Base-by-base conservation (phyloP, 2,329 filamentous ascomycete species). In the Cladophialophora yegresii region DNA sequence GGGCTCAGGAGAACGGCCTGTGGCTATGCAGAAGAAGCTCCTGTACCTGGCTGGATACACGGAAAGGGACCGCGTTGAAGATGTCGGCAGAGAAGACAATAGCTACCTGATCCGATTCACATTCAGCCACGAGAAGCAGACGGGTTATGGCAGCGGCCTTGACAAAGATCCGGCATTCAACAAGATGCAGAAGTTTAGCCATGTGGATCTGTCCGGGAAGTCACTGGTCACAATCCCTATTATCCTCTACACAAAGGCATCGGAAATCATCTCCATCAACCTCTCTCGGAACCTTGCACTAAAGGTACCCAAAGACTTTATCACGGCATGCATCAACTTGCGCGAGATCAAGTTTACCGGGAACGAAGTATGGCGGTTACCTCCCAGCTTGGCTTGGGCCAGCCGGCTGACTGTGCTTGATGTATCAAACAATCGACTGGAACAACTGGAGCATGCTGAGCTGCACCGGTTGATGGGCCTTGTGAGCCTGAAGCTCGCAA, bases 151-250 rank as follows among this genome's bases (percentile, higher is more conserved):
- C 67, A 83, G 88, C 50, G 87, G 84, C 65, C 82, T 90, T 26
- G 89, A 93, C 69, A 83, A 83, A 68, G 93, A 98, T 72, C 85
- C 92, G 56, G 90, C 89, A 28, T 87, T 96, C 68, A 87, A 85
- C 73, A 92, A 92, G 73, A 86, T 90, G 75, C 89, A 93, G 71
- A 97, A 96, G 74, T 92, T 95, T 78, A 97, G 89, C 75, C 92
- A 98, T 75, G 91, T 99, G 71, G 93, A 99, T 75, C 84, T 99
- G 13, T 89, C 91, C 59, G 92, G 92, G 53, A 89, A 90, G 61
- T 98, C 96, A 74, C 84, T 99, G 54, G 88, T 96, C 73, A 96
- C 93, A 7, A 98, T 99, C 60, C 95, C 95, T 3, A 96, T 99
- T 70, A 89, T 89, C 0, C 85, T 99, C 10, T 98, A 98, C 77